Evolutionary conservation across 108 stramenopile species (phyloP).

Genomic region (Seminavis robusta): DNA sequence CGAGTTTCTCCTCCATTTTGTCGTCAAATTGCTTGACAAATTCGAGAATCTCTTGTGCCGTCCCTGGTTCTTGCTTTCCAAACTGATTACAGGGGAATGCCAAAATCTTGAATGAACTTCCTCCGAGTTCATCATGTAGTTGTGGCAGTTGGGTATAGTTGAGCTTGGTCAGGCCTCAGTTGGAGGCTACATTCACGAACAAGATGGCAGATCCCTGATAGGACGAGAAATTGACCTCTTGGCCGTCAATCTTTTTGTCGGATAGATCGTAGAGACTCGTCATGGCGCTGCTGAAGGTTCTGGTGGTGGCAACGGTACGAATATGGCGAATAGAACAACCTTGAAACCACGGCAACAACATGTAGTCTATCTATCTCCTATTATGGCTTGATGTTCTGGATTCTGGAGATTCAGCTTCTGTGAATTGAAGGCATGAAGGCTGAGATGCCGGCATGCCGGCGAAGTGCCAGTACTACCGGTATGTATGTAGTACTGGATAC

Average conservation of each 20-base stretch:
- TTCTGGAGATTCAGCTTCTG: too few species aligned
- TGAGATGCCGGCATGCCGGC: too few species aligned
- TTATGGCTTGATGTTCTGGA: too few species aligned
- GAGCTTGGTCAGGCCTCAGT: conserved; percentile 48
- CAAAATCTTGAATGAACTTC: conserved; percentile 56
- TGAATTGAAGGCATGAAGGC: too few species aligned
- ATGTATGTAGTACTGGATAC: too few species aligned
- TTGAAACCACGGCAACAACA: too few species aligned
- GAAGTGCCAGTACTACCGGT: too few species aligned
- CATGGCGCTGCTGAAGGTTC: too few species aligned
- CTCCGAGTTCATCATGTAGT: conserved; percentile 50
- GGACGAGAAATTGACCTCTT: conserved; percentile 39
- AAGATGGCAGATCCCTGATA: conserved; percentile 59
- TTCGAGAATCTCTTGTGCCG: conserved; percentile 54
- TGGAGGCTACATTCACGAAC: conserved; percentile 77
- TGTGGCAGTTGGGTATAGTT: conserved; percentile 43
- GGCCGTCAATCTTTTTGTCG: conserved; percentile 49
- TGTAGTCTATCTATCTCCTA: too few species aligned
- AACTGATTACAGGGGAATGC: conserved; percentile 87
- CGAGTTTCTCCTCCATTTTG: conserved; percentile 37
- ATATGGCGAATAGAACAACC: too few species aligned
- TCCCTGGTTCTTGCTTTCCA: conserved; percentile 72
- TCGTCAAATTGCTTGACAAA: conserved; percentile 41
- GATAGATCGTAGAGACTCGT: conserved; percentile 49
- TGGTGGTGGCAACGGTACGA: too few species aligned